Evolutionary conservation across 2,329 filamentous ascomycete species (phyloP).

Genomic region (Chrysoporthe cubensis): DNA sequence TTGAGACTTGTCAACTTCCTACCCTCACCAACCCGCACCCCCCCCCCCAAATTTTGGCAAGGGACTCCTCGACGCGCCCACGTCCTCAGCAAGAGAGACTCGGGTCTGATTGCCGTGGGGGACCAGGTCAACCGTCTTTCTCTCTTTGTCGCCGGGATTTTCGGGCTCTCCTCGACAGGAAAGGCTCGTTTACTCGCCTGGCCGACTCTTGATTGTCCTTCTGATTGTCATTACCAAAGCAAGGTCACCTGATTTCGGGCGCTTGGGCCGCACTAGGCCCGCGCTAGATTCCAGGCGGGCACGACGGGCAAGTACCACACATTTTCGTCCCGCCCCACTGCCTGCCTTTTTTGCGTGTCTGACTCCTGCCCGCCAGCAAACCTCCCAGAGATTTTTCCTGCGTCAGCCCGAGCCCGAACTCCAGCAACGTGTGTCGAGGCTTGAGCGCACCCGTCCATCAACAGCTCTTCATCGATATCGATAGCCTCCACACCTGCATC

Average conservation of each 20-base stretch:
- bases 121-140: neutral
- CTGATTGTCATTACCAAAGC: neutral
- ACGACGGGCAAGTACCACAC: constrained; percentile 9
- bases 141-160: neutral
- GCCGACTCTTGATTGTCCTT: neutral
- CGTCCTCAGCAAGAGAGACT: neutral
- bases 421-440: constrained; percentile 8
- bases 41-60: neutral
- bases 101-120: neutral
- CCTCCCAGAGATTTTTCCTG: constrained; percentile 12
- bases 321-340: constrained; percentile 14
- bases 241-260: constrained; percentile 16
- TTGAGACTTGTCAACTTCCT: neutral
- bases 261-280: constrained; percentile 1
- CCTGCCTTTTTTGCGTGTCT: constrained; percentile 14
- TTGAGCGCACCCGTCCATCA: constrained; percentile 1
- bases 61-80: neutral
- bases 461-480: neutral
- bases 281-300: constrained; percentile 5
- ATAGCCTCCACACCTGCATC: constrained; percentile 1
- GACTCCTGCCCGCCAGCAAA: constrained; percentile 7
- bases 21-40: neutral
- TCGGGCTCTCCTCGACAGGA: neutral
- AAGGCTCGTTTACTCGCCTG: neutral
- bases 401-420: constrained; percentile 3